These are phyloP conservation scores for Monosporozyma siamensis DNA, from an alignment of 805 yeast genomes.

Conservation along the genomic window DNA sequence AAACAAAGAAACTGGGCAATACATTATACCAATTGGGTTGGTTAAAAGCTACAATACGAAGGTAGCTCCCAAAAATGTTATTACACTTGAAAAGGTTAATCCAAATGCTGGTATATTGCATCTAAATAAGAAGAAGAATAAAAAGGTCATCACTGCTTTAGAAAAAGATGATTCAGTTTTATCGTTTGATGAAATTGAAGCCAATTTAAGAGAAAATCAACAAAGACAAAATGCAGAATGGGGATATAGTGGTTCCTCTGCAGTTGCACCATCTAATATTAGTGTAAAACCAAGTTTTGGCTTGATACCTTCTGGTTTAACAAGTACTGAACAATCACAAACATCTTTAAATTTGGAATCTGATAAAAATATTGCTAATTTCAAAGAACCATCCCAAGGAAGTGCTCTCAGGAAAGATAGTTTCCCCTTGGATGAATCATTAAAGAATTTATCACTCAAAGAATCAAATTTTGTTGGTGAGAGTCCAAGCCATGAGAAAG, in stretches of 20 bases:
- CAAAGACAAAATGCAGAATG: conserved; percentile 5
- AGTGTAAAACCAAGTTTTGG: conserved; percentile 18
- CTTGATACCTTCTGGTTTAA: not conserved
- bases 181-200: conserved; percentile 9
- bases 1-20: conserved; percentile 2
- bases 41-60: not conserved
- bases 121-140: not conserved
- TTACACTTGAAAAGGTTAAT: not conserved
- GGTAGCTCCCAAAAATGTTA: not conserved
- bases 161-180: conserved; percentile 9
- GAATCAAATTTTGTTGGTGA: not conserved
- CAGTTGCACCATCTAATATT: conserved; percentile 22
- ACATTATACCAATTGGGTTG: not conserved
- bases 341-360: not conserved
- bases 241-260: conserved; percentile 30
- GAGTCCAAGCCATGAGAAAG: not conserved
- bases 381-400: too few relatives aligned
- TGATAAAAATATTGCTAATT: too few relatives aligned
- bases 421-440: not conserved
- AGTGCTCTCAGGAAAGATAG: not conserved
- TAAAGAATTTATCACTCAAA: not conserved
- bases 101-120: not conserved
- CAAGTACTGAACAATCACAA: not conserved
- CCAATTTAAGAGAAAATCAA: conserved; percentile 1
- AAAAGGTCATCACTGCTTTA: not conserved